Evolutionary conservation across 352 stramenopile species (phyloP).

Genomic region (Globisporangium middletonii): DNA sequence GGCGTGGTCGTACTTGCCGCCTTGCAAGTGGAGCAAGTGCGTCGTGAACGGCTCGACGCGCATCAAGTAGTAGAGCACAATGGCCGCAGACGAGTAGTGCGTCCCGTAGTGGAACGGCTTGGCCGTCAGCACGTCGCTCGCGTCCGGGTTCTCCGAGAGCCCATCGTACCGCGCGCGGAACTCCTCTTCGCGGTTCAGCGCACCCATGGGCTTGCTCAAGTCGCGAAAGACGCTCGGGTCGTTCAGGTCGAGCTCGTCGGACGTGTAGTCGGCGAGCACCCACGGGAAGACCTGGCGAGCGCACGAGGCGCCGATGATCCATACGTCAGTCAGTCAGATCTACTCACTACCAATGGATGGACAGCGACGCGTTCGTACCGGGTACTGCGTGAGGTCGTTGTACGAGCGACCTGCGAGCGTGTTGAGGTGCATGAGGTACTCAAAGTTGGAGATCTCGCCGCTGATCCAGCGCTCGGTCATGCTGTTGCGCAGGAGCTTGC

Average conservation of each 20-base stretch:
- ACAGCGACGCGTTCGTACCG: constrained; percentile 29
- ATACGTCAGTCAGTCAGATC: background rate
- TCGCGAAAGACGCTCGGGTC: constrained; percentile 92
- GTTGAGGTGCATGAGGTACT: constrained; percentile 97
- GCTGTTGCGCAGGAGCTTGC: constrained; percentile 62
- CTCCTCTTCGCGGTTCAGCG: constrained; percentile 89
- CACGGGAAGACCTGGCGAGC: constrained; percentile 91
- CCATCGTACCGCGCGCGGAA: constrained; percentile 67
- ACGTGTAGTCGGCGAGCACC: constrained; percentile 95
- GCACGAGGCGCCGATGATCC: background rate
- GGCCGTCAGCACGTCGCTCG: constrained; percentile 37
- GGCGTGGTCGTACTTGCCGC: constrained; percentile 96
- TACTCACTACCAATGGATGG: background rate
- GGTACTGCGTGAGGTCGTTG: constrained; percentile 98
- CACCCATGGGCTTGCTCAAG: constrained; percentile 96
- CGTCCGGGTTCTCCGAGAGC: constrained; percentile 31
- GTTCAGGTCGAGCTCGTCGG: constrained; percentile 90
- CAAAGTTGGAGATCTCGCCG: constrained; percentile 86
- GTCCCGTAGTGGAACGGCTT: constrained; percentile 95
- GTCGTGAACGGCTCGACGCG: constrained; percentile 95
- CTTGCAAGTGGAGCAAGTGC: constrained; percentile 92
- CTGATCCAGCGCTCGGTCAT: constrained; percentile 77
- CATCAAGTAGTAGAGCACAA: constrained; percentile 97
- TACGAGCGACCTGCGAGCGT: constrained; percentile 94
- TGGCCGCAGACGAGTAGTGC: constrained; percentile 87